phyloP scores from a whole-genome alignment of 106 monocot species.

The Dendrobium nobile region DNA sequence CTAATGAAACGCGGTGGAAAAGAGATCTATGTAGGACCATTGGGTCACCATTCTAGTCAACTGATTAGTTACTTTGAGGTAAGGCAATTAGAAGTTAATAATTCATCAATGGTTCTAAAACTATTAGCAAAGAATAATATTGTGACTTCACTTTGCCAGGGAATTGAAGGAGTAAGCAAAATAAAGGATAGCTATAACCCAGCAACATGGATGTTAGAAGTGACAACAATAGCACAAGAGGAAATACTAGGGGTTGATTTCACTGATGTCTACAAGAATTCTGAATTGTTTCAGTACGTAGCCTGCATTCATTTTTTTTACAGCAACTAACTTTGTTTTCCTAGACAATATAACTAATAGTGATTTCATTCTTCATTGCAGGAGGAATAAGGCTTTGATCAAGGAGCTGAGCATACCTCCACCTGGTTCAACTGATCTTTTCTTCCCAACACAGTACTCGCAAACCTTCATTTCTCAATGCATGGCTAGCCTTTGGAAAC shows the following conservation, averaged over 20 bases:
- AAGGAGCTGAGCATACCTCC: conserved; percentile 21
- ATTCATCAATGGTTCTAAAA: background rate
- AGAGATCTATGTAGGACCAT: conserved; percentile 45
- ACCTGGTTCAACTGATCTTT: conserved; percentile 23
- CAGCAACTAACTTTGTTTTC: background rate
- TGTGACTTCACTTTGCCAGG: background rate
- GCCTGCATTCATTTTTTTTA: background rate
- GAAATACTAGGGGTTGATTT: conserved; percentile 12
- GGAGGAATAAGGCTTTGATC: conserved; percentile 27
- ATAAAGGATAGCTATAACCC: conserved; percentile 32
- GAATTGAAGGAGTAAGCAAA: conserved; percentile 19
- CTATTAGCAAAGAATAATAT: background rate
- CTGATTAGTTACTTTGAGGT: conserved; percentile 36
- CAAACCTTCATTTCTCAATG: conserved; percentile 19
- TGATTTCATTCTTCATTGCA: background rate
- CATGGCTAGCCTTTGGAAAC: conserved; percentile 32
- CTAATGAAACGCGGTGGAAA: conserved; percentile 34
- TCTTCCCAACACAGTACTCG: conserved; percentile 31
- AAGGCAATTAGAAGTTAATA: background rate
- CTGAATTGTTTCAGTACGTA: conserved; percentile 19
- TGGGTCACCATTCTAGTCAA: conserved; percentile 28
- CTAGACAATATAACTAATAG: background rate
- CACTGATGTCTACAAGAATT: conserved; percentile 19
- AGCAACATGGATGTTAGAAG: conserved; percentile 34
- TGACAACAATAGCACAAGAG: conserved; percentile 21